A percentile compares a stretch with the other conserved stretches of the same genome.
phyloP scores from a whole-genome alignment of 345 rosid species.

The Linum usitatissimum region DNA sequence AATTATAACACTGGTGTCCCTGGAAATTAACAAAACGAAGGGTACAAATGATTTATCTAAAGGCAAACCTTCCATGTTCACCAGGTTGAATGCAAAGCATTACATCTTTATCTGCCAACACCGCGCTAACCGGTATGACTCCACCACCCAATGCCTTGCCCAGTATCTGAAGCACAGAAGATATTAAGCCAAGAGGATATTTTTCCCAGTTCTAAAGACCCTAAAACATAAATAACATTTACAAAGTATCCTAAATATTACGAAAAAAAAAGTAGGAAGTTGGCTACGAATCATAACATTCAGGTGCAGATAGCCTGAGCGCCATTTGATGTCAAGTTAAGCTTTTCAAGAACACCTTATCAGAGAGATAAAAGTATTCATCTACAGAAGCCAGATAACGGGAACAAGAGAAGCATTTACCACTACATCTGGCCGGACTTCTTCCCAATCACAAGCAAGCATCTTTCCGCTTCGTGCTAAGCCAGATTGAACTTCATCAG shows the following conservation, averaged over 20 bases:
- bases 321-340: too few relatives aligned
- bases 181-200: neutral
- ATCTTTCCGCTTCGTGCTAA: constrained; percentile 75
- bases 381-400: too few relatives aligned
- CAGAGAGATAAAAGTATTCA: neutral
- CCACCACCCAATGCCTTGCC: constrained; percentile 99
- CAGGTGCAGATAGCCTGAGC: too few relatives aligned
- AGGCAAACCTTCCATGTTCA: constrained; percentile 80
- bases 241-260: too few relatives aligned
- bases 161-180: constrained; percentile 36
- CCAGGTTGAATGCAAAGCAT: constrained; percentile 95
- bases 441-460: constrained; percentile 97
- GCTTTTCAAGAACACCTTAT: constrained; percentile 1
- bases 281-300: too few relatives aligned
- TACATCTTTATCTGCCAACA: constrained; percentile 74
- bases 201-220: too few relatives aligned
- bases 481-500: constrained; percentile 95
- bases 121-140: constrained; percentile 88
- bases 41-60: neutral
- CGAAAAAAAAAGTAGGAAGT: too few relatives aligned
- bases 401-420: constrained; percentile 28
- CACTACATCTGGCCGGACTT: constrained; percentile 77
- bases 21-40: neutral
- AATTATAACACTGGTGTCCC: neutral
- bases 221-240: too few relatives aligned